phyloP scores from a whole-genome alignment of 75 land plant species.

The Cupressus sempervirens region DNA sequence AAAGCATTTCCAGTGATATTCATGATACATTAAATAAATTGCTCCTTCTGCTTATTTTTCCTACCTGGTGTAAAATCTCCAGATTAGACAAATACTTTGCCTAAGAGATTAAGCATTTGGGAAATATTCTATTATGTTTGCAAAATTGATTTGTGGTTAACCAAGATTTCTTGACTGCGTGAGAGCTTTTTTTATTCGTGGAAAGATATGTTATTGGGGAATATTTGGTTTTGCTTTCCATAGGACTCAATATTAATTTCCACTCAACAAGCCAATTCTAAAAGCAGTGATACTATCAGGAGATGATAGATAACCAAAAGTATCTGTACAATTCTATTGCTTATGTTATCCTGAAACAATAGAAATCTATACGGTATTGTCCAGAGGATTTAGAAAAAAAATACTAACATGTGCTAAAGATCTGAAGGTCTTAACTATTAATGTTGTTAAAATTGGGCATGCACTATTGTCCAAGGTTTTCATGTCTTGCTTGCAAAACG shows the following conservation, averaged over 20 bases:
- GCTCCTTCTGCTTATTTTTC: not conserved
- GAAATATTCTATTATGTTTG: not conserved
- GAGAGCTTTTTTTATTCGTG: not conserved
- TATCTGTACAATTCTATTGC: not conserved
- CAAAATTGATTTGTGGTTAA: too few species aligned
- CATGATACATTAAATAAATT: not conserved
- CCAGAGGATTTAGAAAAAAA: too few species aligned
- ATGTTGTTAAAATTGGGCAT: not conserved
- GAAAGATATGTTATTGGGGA: not conserved
- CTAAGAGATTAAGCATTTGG: not conserved
- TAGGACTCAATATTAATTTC: not conserved
- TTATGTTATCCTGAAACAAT: too few species aligned
- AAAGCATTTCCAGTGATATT: not conserved
- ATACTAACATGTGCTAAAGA: too few species aligned
- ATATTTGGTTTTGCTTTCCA: not conserved
- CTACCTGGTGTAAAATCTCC: not conserved
- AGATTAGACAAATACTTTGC: not conserved
- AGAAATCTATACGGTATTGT: too few species aligned
- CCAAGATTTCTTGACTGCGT: too few species aligned
- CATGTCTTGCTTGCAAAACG: not conserved
- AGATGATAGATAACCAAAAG: not conserved
- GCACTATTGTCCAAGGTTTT: not conserved
- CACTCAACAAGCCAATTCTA: not conserved
- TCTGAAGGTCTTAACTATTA: not conserved
- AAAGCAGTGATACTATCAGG: too few species aligned